Base-by-base conservation (phyloP, 768 basidiomycete genomes). In the Amyloporia xantha region DNA sequence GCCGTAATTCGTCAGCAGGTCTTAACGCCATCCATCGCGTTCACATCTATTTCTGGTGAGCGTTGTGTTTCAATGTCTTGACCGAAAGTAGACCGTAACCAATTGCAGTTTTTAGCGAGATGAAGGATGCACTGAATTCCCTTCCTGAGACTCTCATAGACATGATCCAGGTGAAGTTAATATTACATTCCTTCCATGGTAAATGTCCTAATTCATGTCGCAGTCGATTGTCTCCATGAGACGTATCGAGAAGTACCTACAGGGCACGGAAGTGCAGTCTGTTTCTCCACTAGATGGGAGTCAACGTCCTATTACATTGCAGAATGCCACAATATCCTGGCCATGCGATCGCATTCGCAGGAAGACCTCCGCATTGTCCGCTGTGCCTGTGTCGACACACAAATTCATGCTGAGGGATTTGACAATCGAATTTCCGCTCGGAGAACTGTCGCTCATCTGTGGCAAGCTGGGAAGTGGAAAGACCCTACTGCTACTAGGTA, bases 91-190 rank as follows among this genome's bases (percentile, higher is more conserved):
- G 3, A 9, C 25, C n/a, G n/a, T n/a, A n/a, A n/a, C 35, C 21
- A 33, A 33, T n/a, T n/a, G n/a, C 60, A 80, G 91, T 95, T 19
- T 94, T 95, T 67, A 75, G 76, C 45, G 89, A 92, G 66, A 81
- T 95, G 76, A 86, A 86, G 60, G 93, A 84, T 56, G 89, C 86
- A 4, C 74, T 95, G 48, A 91, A 85, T 57, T 86, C 86, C 0
- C 75, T 96, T 5, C 93, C 93, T 0, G 91, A 94, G 64, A 91
- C 90, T 0, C 82, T 94, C 60, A 91, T 96, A 64, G 88, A 91
- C 59, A 75, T 90, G 70, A 72, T 95, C 6, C 92, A 96, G 70
- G 85, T 81, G 45, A 35, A 60, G n/a, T n/a, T n/a, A n/a, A n/a
- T 52, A n/a, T 15, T 41, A 24, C 12, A 1, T 35, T 23, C 38